Conservation (phyloP, 805 yeast species). For the Ogataea angusta region DNA sequence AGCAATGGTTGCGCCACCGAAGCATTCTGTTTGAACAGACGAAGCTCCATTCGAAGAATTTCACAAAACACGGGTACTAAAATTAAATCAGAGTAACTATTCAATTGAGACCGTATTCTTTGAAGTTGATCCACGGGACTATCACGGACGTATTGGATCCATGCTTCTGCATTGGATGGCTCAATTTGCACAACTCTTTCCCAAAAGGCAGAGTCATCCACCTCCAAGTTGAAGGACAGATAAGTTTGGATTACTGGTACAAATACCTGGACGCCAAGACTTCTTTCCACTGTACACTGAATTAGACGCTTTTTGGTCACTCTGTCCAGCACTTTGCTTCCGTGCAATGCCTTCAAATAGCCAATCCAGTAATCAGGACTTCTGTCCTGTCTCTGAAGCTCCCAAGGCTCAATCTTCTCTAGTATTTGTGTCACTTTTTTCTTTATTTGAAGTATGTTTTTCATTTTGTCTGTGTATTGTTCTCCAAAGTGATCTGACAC, state of each 20-base stretch:
- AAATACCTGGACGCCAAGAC: conserved; percentile 21
- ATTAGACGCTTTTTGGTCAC: conserved; percentile 11
- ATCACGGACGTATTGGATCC: conserved; percentile 3
- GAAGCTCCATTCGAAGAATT: conserved; percentile 9
- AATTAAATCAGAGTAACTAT: background rate
- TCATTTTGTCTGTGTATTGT: conserved; percentile 37
- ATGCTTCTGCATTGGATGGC: conserved; percentile 3
- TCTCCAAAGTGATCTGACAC: conserved; percentile 31
- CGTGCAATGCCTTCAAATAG: conserved; percentile 12
- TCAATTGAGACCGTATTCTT: background rate
- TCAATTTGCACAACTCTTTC: background rate
- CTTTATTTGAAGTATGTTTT: conserved; percentile 34
- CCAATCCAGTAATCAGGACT: conserved; percentile 21
- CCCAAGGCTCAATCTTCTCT: conserved; percentile 35
- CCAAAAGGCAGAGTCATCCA: conserved; percentile 2
- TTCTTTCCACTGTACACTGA: conserved; percentile 32
- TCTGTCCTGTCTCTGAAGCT: conserved; percentile 19
- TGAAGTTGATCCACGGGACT: background rate
- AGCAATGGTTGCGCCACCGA: conserved; percentile 9
- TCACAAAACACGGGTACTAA: background rate
- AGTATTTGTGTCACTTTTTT: conserved; percentile 31
- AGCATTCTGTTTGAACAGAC: conserved; percentile 4
- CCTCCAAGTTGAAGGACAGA: conserved; percentile 13
- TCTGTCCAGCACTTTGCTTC: conserved; percentile 10
- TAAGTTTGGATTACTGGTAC: conserved; percentile 33